Conservation (phyloP, 257 asterid species). For the Eucommia ulmoides region DNA sequence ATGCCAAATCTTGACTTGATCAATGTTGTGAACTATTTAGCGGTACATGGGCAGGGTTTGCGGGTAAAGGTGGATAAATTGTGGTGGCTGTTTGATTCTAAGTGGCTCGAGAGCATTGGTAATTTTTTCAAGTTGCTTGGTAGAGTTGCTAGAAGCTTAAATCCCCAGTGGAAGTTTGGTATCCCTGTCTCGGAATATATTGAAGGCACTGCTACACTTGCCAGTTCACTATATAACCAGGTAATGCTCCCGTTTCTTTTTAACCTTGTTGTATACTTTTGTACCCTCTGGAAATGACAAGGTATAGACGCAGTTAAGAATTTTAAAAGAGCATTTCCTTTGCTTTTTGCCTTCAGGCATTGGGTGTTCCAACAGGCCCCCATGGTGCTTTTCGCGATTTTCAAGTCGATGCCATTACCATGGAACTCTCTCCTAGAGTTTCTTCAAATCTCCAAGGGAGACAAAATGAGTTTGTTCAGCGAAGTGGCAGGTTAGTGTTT, state of each 20-base stretch:
- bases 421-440: constrained; percentile 60
- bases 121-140: constrained; percentile 45
- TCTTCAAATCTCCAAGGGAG: constrained; percentile 34
- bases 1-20: constrained; percentile 95
- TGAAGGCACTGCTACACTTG: constrained; percentile 83
- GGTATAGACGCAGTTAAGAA: too few species aligned
- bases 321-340: too few species aligned
- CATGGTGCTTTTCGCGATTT: constrained; percentile 97
- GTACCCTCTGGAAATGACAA: too few species aligned
- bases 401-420: constrained; percentile 89
- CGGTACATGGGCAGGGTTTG: constrained; percentile 81
- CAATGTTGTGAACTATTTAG: constrained; percentile 79
- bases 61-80: constrained; percentile 65
- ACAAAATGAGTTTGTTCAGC: constrained; percentile 42
- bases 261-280: too few species aligned
- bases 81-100: constrained; percentile 58
- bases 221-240: constrained; percentile 85
- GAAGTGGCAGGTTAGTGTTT: constrained; percentile 64
- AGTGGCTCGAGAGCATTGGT: constrained; percentile 68
- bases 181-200: constrained; percentile 67
- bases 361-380: constrained; percentile 94
- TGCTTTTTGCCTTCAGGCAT: constrained; percentile 37
- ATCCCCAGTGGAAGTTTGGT: constrained; percentile 72
- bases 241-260: constrained; percentile 21
- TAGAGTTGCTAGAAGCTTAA: constrained; percentile 54